Conservation (phyloP, 2,329 filamentous ascomycete genomes). For the Botryotinia calthae region DNA sequence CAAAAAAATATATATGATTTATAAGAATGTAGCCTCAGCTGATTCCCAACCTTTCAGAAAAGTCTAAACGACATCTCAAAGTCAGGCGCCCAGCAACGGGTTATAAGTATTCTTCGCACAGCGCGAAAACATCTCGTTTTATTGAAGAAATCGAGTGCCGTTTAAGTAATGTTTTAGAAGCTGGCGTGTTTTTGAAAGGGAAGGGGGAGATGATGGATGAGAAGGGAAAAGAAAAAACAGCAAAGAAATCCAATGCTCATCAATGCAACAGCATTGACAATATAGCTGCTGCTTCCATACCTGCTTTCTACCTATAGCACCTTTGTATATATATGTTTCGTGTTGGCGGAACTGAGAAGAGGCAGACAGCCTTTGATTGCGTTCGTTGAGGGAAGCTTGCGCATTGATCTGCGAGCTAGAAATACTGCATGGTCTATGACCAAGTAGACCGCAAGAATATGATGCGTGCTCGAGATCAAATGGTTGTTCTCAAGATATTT, state of each 20-base stretch:
- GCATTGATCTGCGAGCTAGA: neutral
- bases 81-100: conserved; percentile 71
- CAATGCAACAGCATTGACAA: neutral
- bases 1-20: neutral
- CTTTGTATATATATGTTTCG: conserved; percentile 1
- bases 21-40: conserved; percentile 61
- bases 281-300: neutral
- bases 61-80: conserved; percentile 63
- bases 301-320: neutral
- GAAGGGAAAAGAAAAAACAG: neutral
- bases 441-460: neutral
- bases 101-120: conserved; percentile 60
- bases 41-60: conserved; percentile 67
- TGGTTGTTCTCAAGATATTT: neutral
- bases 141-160: conserved; percentile 23
- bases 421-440: neutral
- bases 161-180: conserved; percentile 27
- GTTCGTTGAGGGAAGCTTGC: neutral
- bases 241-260: neutral
- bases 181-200: conserved; percentile 18
- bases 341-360: neutral
- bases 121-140: conserved; percentile 64
- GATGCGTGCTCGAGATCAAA: neutral
- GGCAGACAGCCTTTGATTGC: neutral
- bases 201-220: neutral